phyloP scores from a whole-genome alignment of 31 red algal species.

The Porphyra umbilicalis region DNA sequence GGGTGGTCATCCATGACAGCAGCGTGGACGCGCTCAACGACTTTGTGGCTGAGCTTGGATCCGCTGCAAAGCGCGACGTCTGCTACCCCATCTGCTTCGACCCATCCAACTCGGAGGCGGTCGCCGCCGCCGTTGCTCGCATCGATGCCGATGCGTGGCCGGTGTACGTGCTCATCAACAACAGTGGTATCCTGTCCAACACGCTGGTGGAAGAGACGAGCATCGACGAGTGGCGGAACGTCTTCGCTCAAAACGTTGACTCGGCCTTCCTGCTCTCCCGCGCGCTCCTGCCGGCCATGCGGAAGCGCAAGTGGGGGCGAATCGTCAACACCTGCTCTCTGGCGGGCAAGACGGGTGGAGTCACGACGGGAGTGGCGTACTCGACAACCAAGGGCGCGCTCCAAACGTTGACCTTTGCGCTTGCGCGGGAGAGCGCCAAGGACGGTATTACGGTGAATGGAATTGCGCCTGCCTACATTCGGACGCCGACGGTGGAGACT shows the following conservation, averaged over 20 bases:
- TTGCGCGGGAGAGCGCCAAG: slow-evolving; percentile 86
- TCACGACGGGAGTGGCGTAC: slow-evolving; percentile 89
- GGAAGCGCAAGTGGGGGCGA: slow-evolving; percentile 75
- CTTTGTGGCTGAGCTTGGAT: slow-evolving; percentile 61
- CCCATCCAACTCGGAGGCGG: slow-evolving; percentile 66
- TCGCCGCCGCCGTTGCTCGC: slow-evolving; percentile 64
- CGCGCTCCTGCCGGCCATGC: slow-evolving; percentile 87
- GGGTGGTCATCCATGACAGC: slow-evolving; percentile 93
- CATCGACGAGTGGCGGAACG: slow-evolving; percentile 74
- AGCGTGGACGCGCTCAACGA: slow-evolving; percentile 70
- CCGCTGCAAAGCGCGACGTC: slow-evolving; percentile 51
- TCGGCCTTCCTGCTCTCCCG: slow-evolving; percentile 78
- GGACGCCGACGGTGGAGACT: slow-evolving; percentile 78
- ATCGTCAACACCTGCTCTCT: slow-evolving; percentile 97
- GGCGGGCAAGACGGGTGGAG: slow-evolving; percentile 92
- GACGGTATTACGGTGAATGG: slow-evolving; percentile 95
- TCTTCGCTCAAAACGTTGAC: slow-evolving; percentile 94
- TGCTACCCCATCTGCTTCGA: slow-evolving; percentile 98
- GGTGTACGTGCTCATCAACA: slow-evolving; percentile 92
- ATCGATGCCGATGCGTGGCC: slow-evolving; percentile 75
- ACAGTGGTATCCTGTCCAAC: slow-evolving; percentile 71
- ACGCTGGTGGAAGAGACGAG: slow-evolving; percentile 53
- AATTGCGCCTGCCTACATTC: slow-evolving; percentile 89
- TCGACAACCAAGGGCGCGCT: slow-evolving; percentile 94
- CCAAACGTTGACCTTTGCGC: slow-evolving; percentile 89